Percentiles rank a stretch among this genome's conserved stretches.
Evolutionary conservation across 495 filamentous ascomycete species (phyloP).

Genomic region (Chaetomium tenue): DNA sequence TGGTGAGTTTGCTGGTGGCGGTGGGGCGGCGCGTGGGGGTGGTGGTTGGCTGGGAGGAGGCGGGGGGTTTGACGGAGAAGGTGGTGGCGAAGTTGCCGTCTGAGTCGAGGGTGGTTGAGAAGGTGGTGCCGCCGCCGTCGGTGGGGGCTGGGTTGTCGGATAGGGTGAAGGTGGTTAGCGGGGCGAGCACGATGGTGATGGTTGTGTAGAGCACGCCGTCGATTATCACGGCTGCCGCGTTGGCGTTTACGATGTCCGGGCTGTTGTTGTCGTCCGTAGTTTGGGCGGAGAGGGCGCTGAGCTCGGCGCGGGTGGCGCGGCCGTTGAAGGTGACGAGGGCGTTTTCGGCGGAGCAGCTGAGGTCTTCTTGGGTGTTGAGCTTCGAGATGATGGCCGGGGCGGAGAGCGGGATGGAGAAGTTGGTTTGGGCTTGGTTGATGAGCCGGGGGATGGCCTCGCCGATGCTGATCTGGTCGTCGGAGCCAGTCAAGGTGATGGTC

Average conservation of each 20-base stretch:
- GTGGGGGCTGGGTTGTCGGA: slow-evolving; percentile 18
- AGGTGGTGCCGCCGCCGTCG: slow-evolving; percentile 18
- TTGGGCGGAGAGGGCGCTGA: slow-evolving; percentile 5
- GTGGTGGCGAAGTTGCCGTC: slow-evolving; percentile 29
- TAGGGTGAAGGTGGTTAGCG: slow-evolving; percentile 37
- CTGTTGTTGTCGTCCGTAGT: slow-evolving; percentile 23
- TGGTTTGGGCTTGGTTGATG: slow-evolving; percentile 58
- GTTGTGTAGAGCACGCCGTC: slow-evolving; percentile 38
- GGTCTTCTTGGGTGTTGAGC: slow-evolving; percentile 63
- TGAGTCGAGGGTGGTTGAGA: slow-evolving; percentile 37
- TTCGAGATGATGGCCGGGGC: slow-evolving; percentile 64
- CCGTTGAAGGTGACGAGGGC: slow-evolving; percentile 79
- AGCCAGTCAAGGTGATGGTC: slow-evolving; percentile 58
- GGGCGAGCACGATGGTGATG: slow-evolving; percentile 39
- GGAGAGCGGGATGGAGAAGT: slow-evolving; percentile 75
- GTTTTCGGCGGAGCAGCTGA: slow-evolving; percentile 80
- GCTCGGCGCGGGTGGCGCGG: slow-evolving; percentile 35
- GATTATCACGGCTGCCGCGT: slow-evolving; percentile 32
- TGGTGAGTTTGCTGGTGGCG: slow-evolving; percentile 24
- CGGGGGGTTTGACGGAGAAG: slow-evolving; percentile 7
- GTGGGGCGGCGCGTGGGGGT: slow-evolving; percentile 14
- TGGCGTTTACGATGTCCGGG: slow-evolving; percentile 13
- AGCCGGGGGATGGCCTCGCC: slow-evolving; percentile 74
- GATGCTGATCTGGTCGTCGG: slow-evolving; percentile 66
- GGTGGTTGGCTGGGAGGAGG: slow-evolving; percentile 6